Evolutionary conservation across 2,329 filamentous ascomycete genomes (phyloP).

Genomic region (Apiospora koreana): DNA sequence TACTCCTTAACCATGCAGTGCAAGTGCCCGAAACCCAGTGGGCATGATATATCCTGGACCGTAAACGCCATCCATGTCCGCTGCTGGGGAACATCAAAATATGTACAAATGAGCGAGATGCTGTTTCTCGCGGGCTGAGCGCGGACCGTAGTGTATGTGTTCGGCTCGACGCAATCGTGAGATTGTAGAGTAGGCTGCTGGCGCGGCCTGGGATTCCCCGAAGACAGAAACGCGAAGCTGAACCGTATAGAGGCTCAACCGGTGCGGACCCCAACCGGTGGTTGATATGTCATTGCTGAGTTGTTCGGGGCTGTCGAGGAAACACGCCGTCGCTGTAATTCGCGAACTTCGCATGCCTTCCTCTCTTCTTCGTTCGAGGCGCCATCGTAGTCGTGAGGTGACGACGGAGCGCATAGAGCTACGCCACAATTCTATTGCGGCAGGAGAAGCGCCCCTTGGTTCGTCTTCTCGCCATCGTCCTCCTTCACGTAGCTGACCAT

Average conservation of each 20-base stretch:
- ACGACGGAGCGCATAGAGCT: neutral
- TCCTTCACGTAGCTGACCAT: conserved; percentile 31
- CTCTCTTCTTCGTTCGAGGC: conserved; percentile 10
- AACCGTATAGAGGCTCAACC: neutral
- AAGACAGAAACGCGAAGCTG: neutral
- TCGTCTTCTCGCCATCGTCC: conserved; percentile 10
- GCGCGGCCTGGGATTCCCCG: neutral
- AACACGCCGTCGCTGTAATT: neutral
- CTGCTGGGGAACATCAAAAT: neutral
- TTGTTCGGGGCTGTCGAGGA: neutral
- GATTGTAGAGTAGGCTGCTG: neutral
- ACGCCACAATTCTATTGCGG: conserved; percentile 8
- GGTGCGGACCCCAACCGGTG: neutral
- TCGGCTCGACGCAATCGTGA: conserved; percentile 4
- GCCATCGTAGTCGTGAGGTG: neutral
- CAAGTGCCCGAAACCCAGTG: conserved; percentile 6
- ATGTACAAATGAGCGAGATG: conserved; percentile 3
- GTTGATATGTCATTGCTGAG: neutral
- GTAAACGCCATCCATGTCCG: neutral
- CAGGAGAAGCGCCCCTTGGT: conserved; percentile 9
- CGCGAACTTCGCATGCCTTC: neutral
- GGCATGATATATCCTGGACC: conserved; percentile 5
- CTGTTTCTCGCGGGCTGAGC: neutral
- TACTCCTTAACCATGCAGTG: conserved; percentile 7
- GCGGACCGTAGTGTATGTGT: neutral